Evolutionary conservation across 805 yeast genomes (phyloP), one percentile per base, ranked within the genome.

Genomic region (Candida maltosa): DNA sequence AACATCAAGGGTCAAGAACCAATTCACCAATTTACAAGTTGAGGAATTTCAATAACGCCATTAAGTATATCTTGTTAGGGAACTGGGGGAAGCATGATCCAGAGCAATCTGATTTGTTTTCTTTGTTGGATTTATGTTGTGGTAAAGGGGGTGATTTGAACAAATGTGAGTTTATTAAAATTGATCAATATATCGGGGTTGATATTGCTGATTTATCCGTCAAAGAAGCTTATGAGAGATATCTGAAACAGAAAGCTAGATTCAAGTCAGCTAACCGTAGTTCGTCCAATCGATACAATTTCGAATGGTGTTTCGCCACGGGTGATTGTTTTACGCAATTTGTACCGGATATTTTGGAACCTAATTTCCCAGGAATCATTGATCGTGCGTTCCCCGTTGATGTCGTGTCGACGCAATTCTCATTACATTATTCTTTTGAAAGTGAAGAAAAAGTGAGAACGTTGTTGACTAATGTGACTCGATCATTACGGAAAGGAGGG

Each of bases 121-220:
- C 41, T 72, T 74, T 83, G 1, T 63, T 93, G 14, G 99, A 93
- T 52, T 60, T 91, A 37, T 96, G 96, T 11, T 89, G 97, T 60
- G 99, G 99, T 10, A 94, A 93, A 57, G 99, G 99, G 34, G 99
- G 99, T 18, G 99, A 93, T 62, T 64, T 93, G 50, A 78, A 83
- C 48, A 93, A 93, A 56, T 91, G 95, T 80, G 84, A 81, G 34
- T 77, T 77, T 47, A 83, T 87, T 1, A 66, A 75, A 15, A 75
- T 87, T 2, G 72, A 76, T 16, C 89, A 88, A 31, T 86, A 84
- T 46, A 78, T 89, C 36, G 98, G 98, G 2, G 72, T 93, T 19
- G 99, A 93, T 60, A 81, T 93, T 29, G 88, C 96, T 14, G 93
- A 89, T 56, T 82, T 83, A 3, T 85, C 96, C 5, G 80, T 93